Evolutionary conservation across 768 basidiomycete genomes (phyloP).

Genomic region (Trametes cubensis): DNA sequence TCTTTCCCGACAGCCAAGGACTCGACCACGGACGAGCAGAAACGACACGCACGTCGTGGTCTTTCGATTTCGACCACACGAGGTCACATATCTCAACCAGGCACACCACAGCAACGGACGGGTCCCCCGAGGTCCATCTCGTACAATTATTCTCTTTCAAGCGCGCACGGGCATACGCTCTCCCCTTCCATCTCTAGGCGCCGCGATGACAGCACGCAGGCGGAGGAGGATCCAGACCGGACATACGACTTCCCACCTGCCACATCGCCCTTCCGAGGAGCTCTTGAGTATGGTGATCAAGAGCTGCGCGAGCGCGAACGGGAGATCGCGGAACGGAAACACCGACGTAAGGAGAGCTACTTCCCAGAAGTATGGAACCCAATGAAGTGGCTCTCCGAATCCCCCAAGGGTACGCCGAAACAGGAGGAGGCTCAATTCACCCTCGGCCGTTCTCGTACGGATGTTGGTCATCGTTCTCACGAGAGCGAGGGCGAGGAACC

Average conservation of each 20-base stretch:
- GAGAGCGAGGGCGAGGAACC: slow-evolving; percentile 15
- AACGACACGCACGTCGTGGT: slow-evolving; percentile 7
- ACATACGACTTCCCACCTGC: slow-evolving; percentile 38
- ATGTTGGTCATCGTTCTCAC: slow-evolving; percentile 5
- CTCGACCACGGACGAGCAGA: slow-evolving; percentile 5
- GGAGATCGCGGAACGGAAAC: slow-evolving; percentile 51
- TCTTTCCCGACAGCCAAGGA: slow-evolving; percentile 8
- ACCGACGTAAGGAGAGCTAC: slow-evolving; percentile 53
- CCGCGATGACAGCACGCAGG: slow-evolving; percentile 35
- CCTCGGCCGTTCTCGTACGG: slow-evolving; percentile 11
- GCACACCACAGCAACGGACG: slow-evolving; percentile 65
- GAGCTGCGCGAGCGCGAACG: slow-evolving; percentile 43
- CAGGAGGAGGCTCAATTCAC: slow-evolving; percentile 21
- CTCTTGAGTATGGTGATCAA: slow-evolving; percentile 49
- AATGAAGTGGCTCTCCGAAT: slow-evolving; percentile 46
- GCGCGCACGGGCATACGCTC: slow-evolving; percentile 38
- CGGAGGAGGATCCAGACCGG: slow-evolving; percentile 40
- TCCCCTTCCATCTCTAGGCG: slow-evolving; percentile 25
- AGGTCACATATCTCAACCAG: slow-evolving; percentile 16
- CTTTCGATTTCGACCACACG: slow-evolving; percentile 18
- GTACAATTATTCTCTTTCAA: slow-evolving; percentile 58
- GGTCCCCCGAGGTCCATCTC: slow-evolving; percentile 77
- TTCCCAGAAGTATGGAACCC: slow-evolving; percentile 56
- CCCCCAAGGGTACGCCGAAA: slow-evolving; percentile 20
- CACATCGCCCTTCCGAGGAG: slow-evolving; percentile 62